phyloP scores from a whole-genome alignment of 768 basidiomycete genomes.

The Suillus lakei region DNA sequence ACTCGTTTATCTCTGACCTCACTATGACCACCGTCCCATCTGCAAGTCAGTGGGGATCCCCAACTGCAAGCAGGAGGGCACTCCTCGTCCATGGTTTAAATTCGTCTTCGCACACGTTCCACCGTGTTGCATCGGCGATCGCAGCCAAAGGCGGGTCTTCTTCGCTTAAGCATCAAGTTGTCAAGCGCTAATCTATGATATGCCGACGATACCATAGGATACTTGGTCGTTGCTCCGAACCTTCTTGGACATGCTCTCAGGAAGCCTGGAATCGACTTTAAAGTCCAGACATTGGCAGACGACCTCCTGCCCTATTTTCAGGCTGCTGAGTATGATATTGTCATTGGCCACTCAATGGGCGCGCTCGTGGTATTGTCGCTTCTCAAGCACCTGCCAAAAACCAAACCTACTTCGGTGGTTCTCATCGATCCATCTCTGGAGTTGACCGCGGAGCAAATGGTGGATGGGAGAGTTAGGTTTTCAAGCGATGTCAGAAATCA shows the following conservation, averaged over 20 bases:
- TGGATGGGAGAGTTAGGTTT: constrained; percentile 6
- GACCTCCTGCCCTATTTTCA: constrained; percentile 3
- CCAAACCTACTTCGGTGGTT: constrained; percentile 16
- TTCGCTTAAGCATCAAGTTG: not conserved
- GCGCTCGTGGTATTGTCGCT: constrained; percentile 18
- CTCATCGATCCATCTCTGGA: constrained; percentile 24
- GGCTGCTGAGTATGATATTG: constrained; percentile 5
- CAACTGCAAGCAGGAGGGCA: constrained; percentile 19
- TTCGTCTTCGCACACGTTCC: constrained; percentile 19
- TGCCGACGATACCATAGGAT: constrained; percentile 24
- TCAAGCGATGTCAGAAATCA: constrained; percentile 1
- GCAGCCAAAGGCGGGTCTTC: constrained; percentile 21
- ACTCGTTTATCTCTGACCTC: not conserved
- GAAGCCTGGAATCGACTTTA: not conserved
- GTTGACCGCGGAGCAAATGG: constrained; percentile 1
- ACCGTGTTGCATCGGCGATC: constrained; percentile 18
- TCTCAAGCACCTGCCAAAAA: constrained; percentile 17
- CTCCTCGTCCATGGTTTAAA: constrained; percentile 27
- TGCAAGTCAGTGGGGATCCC: constrained; percentile 23
- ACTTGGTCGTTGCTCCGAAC: constrained; percentile 28
- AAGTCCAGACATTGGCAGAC: not conserved
- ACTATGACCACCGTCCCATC: constrained; percentile 3
- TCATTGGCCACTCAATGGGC: constrained; percentile 30
- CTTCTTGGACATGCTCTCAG: constrained; percentile 26
- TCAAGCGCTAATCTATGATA: not conserved